These are phyloP conservation scores for Metschnikowia kunwiensis DNA, from an alignment of 805 yeast species.

Conservation along the genomic window DNA sequence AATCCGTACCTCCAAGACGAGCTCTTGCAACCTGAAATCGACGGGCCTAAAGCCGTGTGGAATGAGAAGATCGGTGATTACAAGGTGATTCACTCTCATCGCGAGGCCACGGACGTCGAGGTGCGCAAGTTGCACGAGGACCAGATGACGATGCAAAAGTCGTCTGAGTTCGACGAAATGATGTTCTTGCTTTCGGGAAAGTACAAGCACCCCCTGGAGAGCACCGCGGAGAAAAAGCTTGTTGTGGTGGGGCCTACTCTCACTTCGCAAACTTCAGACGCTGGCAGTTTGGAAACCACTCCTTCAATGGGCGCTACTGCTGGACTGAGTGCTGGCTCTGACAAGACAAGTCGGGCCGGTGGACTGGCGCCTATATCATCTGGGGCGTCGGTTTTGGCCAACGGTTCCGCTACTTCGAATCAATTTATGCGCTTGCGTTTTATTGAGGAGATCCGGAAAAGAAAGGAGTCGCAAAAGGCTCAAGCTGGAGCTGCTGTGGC, in stretches of 20 bases:
- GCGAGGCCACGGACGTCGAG: slow-evolving; percentile 27
- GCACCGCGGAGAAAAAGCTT: slow-evolving; percentile 34
- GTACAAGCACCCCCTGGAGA: slow-evolving; percentile 37
- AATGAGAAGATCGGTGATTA: slow-evolving; percentile 34
- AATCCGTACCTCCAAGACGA: slow-evolving; percentile 59
- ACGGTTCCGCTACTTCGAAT: slow-evolving; percentile 36
- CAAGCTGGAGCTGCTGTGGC: slow-evolving; percentile 41
- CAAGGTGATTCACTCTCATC: slow-evolving; percentile 29
- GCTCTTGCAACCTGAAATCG: slow-evolving; percentile 46
- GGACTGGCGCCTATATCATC: slow-evolving; percentile 17
- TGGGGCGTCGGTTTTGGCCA: slow-evolving; percentile 20
- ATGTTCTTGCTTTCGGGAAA: slow-evolving; percentile 55
- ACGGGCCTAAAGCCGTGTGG: slow-evolving; percentile 46
- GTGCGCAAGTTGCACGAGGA: slow-evolving; percentile 41
- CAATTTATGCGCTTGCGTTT: slow-evolving; percentile 86
- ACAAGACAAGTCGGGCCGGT: slow-evolving; percentile 8
- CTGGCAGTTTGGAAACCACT: slow-evolving; percentile 18
- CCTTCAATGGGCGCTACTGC: slow-evolving; percentile 15
- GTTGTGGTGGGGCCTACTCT: slow-evolving; percentile 36
- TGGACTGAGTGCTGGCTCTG: slow-evolving; percentile 4
- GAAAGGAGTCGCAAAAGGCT: slow-evolving; percentile 47
- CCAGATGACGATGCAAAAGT: slow-evolving; percentile 55
- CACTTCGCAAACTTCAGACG: slow-evolving; percentile 15
- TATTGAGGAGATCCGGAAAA: slow-evolving; percentile 79
- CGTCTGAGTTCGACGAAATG: slow-evolving; percentile 81